These are phyloP conservation scores for Amylostereum chailletii DNA, from an alignment of 1,284 basidiomycete species.

Conservation along the genomic window DNA sequence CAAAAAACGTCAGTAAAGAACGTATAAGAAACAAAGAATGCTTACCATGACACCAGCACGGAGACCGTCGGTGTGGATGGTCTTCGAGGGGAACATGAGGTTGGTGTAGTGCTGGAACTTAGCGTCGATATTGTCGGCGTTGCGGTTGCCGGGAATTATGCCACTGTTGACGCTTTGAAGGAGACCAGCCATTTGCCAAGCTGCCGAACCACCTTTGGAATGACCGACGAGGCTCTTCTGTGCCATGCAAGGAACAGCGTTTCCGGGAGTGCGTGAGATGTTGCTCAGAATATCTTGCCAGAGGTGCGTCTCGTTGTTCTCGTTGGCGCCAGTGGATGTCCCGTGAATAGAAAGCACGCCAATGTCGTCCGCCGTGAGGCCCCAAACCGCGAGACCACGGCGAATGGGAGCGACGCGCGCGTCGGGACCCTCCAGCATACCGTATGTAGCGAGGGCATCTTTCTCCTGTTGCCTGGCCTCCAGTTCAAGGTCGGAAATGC, in stretches of 20 bases:
- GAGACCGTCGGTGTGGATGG: slow-evolving; percentile 90
- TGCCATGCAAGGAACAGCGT: slow-evolving; percentile 93
- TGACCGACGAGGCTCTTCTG: slow-evolving; percentile 97
- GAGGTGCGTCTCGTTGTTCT: slow-evolving; percentile 96
- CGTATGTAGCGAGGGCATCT: slow-evolving; percentile 82
- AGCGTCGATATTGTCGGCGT: slow-evolving; percentile 93
- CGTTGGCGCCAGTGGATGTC: slow-evolving; percentile 95
- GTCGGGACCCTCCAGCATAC: slow-evolving; percentile 89
- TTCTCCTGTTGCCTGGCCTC: slow-evolving; percentile 89
- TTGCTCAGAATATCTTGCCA: slow-evolving; percentile 92
- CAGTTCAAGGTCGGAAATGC: slow-evolving; percentile 77
- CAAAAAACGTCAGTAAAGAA: slow-evolving; percentile 11
- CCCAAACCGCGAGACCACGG: slow-evolving; percentile 94
- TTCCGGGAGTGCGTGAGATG: slow-evolving; percentile 84
- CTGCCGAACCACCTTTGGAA: slow-evolving; percentile 94
- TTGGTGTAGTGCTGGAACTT: slow-evolving; percentile 86
- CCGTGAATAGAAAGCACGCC: slow-evolving; percentile 87
- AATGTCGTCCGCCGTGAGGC: slow-evolving; percentile 87
- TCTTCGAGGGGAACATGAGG: slow-evolving; percentile 95
- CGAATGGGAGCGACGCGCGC: slow-evolving; percentile 85
- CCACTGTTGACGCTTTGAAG: slow-evolving; percentile 83
- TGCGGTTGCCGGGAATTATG: slow-evolving; percentile 94
- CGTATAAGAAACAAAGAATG: slow-evolving; percentile 8
- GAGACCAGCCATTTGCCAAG: slow-evolving; percentile 95
- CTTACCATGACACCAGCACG: slow-evolving; percentile 81